A percentile compares a stretch with the other conserved stretches of the same genome.
Evolutionary conservation across 257 asterid genomes (phyloP).

Genomic region (Solanum megistacrolobum): DNA sequence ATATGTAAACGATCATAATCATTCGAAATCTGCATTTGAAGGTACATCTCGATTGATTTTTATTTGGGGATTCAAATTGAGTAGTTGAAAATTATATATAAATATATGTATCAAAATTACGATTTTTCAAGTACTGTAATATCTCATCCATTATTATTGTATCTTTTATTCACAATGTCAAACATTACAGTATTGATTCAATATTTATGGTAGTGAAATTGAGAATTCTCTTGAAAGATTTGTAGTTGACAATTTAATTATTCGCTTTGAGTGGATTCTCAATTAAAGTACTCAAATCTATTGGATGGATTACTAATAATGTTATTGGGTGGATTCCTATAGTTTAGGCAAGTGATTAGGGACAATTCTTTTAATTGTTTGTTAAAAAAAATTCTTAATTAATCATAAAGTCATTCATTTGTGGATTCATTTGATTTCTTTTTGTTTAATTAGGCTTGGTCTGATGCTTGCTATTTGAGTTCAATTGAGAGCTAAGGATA

Average conservation of each 20-base stretch:
- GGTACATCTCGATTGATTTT: neutral
- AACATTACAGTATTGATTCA: neutral
- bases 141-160: neutral
- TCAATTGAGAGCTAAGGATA: neutral
- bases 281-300: neutral
- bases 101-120: too few relatives aligned
- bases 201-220: too few relatives aligned
- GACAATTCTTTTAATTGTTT: neutral
- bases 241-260: too few relatives aligned
- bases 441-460: neutral
- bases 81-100: too few relatives aligned
- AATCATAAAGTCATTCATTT: neutral
- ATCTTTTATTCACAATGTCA: neutral
- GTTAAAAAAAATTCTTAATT: neutral
- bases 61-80: too few relatives aligned
- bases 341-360: neutral
- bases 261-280: neutral
- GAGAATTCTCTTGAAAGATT: neutral
- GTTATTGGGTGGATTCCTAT: neutral
- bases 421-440: too few relatives aligned
- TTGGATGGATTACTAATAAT: neutral
- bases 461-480: neutral
- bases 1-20: too few relatives aligned
- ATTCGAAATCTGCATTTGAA: too few relatives aligned
- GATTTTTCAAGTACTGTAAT: too few relatives aligned